Base-by-base conservation (phyloP, 371 early-diverging fungal species). In the Entomophthora muscae region DNA sequence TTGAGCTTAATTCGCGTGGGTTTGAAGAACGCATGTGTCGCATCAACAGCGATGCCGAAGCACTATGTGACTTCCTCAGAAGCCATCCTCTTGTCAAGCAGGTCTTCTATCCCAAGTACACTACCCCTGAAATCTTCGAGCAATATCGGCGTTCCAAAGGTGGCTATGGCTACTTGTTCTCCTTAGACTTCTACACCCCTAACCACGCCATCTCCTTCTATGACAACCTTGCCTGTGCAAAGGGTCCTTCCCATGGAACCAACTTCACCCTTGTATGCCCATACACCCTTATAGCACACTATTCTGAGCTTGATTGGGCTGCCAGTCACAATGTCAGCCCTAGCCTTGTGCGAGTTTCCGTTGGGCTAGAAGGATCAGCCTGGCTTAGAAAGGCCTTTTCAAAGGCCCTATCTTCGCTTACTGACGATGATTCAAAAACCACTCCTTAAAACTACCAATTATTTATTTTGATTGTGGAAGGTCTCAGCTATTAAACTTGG, bases 161-260 rank as follows among this genome's bases (percentile, higher is more conserved):
- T 29, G 91, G 93, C 21, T 95, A 83, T 69, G 95, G 97, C 32
- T 90, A 91, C 2, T 76, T 97, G 59, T 83, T 97, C 64, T 93
- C 95, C 27, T 66, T 95, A 3, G 70, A 83, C 13, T 75, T 97
- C 57, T 70, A 80, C 13, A 71, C 72, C 31, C 79, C 83, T 60
- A 68, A 71, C 2, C 76, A 76, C 1, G 84, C 94, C 0, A 66
- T 70, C 13, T 66, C 69, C 42, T 95, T 97, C 72, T 97, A 84
- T 72, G 93, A 97, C 72, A 67, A 75, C 22, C 70, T 97, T 32
- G 68, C 76, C 2, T 82, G 82, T 66, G 83, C 85, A 62, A 97
- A 97, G 70, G 97, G 97, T 0, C 97, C 97, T 21, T 91, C 91
- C 0, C 78, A 95, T 28, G 97, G 97, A 1, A 95, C 95, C 52